These are phyloP conservation scores for Francoa sonchifolia DNA, from an alignment of 441 rosid genomes.

Conservation along the genomic window DNA sequence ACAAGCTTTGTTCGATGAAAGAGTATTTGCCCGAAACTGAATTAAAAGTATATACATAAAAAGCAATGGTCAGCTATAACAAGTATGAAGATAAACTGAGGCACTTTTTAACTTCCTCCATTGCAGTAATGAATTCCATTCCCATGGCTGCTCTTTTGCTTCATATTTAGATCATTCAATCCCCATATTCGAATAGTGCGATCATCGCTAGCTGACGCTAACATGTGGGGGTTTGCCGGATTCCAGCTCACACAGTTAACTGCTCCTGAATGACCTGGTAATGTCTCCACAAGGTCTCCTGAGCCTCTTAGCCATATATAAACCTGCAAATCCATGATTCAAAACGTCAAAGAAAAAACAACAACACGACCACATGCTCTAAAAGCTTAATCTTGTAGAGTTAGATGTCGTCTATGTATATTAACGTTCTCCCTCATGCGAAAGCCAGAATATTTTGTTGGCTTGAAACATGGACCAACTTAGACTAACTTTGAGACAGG, in stretches of 20 bases:
- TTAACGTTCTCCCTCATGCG: too few species aligned
- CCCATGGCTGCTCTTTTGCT: slow-evolving; percentile 19
- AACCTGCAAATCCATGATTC: slow-evolving; percentile 29
- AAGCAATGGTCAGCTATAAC: slow-evolving; percentile 20
- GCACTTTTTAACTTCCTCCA: slow-evolving; percentile 24
- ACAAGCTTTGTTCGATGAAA: slow-evolving; percentile 18
- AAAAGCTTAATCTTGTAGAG: too few species aligned
- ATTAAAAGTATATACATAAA: slow-evolving; percentile 26
- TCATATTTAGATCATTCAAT: slow-evolving; percentile 25
- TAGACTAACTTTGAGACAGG: too few species aligned
- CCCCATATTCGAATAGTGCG: slow-evolving; percentile 72
- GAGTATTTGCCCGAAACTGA: slow-evolving; percentile 26
- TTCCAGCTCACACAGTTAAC: slow-evolving; percentile 73
- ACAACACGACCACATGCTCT: too few species aligned
- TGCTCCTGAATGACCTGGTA: slow-evolving; percentile 65
- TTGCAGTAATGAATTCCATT: slow-evolving; percentile 39
- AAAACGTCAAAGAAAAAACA: too few species aligned
- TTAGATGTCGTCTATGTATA: too few species aligned
- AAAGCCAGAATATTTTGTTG: too few species aligned
- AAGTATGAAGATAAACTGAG: not conserved
- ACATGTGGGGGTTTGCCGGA: slow-evolving; percentile 52
- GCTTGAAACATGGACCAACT: too few species aligned
- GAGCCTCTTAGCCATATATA: slow-evolving; percentile 55
- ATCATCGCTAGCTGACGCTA: slow-evolving; percentile 69
- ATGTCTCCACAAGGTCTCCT: slow-evolving; percentile 27